Conservation (phyloP, 306 rosid genomes). For the Begonia fuchsioides region DNA sequence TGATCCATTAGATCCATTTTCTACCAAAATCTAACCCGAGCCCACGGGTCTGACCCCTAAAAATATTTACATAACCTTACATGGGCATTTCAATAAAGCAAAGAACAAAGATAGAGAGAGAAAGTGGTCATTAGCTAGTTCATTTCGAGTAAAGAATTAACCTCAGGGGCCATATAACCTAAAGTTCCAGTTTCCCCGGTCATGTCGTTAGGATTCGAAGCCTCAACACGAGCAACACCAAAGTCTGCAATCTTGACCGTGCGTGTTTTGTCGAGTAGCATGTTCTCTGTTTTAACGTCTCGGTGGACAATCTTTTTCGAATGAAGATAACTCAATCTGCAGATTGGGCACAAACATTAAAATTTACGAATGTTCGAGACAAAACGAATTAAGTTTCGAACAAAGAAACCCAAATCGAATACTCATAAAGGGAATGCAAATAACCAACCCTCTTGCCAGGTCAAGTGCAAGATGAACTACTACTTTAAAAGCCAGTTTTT, state of each 20-base stretch:
- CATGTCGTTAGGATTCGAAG: conserved; percentile 90
- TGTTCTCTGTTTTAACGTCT: conserved; percentile 87
- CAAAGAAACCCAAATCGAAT: background rate
- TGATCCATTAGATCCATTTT: no score
- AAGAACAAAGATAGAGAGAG: background rate
- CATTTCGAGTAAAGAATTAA: conserved; percentile 15
- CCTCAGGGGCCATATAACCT: conserved; percentile 94
- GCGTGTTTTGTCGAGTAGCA: conserved; percentile 80
- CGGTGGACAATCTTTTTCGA: conserved; percentile 67
- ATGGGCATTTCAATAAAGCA: background rate
- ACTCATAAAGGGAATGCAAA: conserved; percentile 18
- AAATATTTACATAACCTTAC: background rate
- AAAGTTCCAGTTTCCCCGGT: conserved; percentile 87
- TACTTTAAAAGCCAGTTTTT: conserved; percentile 92
- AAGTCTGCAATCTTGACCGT: conserved; percentile 72
- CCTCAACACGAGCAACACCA: conserved; percentile 89
- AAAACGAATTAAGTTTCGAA: background rate
- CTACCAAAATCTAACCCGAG: no score
- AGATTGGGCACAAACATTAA: conserved; percentile 7
- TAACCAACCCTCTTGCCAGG: conserved; percentile 88
- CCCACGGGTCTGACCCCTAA: no score
- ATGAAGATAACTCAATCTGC: conserved; percentile 80
- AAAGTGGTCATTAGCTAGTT: background rate
- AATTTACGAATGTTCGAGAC: background rate
- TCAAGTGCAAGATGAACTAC: conserved; percentile 94